Evolutionary conservation across 2,329 filamentous ascomycete species (phyloP).

Genomic region (Lachnum nothofagi): DNA sequence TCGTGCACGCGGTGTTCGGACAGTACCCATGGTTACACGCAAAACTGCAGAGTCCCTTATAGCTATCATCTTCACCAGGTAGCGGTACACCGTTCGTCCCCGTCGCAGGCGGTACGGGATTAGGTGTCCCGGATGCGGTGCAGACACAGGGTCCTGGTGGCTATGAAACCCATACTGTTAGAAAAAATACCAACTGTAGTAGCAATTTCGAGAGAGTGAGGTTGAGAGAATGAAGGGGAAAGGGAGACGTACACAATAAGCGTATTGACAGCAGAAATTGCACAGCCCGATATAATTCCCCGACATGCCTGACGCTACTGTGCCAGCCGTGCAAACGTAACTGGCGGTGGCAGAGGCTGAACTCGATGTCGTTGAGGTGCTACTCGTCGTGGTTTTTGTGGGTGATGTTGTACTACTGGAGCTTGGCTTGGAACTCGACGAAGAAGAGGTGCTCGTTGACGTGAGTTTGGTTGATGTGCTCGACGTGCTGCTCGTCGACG

Average conservation of each 20-base stretch:
- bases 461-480: no score
- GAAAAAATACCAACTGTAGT: no score
- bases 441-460: no score
- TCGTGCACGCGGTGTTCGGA: no score
- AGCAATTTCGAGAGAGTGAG: no score
- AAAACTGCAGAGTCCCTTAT: conserved; percentile 42
- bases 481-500: no score
- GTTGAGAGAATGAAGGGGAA: no score
- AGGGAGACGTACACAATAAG: conserved; percentile 12
- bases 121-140: conserved; percentile 12
- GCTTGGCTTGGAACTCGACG: no score
- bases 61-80: conserved; percentile 32
- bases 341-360: not conserved
- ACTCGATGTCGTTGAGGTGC: conserved; percentile 1
- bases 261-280: conserved; percentile 25
- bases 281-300: conserved; percentile 36
- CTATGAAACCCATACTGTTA: no score
- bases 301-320: conserved; percentile 6
- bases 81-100: conserved; percentile 33
- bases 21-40: conserved; percentile 41
- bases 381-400: no score
- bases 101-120: conserved; percentile 20
- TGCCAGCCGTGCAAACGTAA: no score
- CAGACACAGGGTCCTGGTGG: conserved; percentile 18
- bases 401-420: no score